Conservation (phyloP, 2,329 filamentous ascomycete genomes). For the Exophiala xenobiotica region DNA sequence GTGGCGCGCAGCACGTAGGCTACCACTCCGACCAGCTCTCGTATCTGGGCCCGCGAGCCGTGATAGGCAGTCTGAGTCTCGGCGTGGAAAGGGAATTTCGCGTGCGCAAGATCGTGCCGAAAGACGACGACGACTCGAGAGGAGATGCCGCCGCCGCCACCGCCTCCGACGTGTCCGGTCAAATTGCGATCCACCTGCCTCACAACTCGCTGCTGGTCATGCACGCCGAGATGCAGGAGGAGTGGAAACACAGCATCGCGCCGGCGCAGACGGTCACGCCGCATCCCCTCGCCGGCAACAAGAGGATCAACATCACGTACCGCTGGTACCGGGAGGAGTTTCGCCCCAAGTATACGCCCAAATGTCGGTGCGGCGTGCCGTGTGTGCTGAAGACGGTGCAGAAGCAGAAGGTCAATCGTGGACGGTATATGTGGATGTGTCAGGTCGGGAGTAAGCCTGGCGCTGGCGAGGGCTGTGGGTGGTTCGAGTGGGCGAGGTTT, state of each 20-base stretch:
- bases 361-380: conserved; percentile 71
- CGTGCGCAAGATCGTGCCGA: conserved; percentile 71
- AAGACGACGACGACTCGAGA: conserved; percentile 42
- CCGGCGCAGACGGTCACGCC: conserved; percentile 75
- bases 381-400: conserved; percentile 74
- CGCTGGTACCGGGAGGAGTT: conserved; percentile 76
- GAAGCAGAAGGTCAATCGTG: conserved; percentile 71
- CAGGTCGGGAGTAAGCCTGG: conserved; percentile 56
- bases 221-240: conserved; percentile 97
- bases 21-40: conserved; percentile 93
- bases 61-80: conserved; percentile 86
- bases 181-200: conserved; percentile 88
- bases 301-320: conserved; percentile 91
- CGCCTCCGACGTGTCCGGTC: conserved; percentile 67
- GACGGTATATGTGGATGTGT: conserved; percentile 93
- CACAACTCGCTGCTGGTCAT: conserved; percentile 93
- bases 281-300: conserved; percentile 76
- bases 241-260: conserved; percentile 87
- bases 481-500: conserved; percentile 84
- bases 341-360: conserved; percentile 74
- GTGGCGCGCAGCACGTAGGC: conserved; percentile 77
- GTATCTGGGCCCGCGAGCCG: conserved; percentile 81
- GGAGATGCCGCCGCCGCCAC: conserved; percentile 1
- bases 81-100: conserved; percentile 94
- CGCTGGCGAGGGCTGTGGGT: conserved; percentile 61